phyloP scores from a whole-genome alignment of 179 eudicot species.

The Heliamphora pulchella region DNA sequence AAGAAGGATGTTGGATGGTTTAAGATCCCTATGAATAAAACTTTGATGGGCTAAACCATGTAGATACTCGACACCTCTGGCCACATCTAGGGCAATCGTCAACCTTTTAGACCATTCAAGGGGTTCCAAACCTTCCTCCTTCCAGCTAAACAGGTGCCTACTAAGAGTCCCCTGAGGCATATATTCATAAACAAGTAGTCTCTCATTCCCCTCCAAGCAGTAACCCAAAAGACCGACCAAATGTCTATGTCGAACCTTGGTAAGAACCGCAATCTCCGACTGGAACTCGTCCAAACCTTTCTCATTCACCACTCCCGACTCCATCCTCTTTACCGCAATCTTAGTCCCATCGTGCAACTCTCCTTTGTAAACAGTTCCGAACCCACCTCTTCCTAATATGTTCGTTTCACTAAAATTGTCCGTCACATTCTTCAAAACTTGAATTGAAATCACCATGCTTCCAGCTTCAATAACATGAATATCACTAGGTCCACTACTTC shows the following conservation, averaged over 20 bases:
- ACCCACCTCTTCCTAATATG: conserved; percentile 69
- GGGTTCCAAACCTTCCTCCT: not conserved
- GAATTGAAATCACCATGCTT: conserved; percentile 73
- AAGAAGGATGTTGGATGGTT: conserved; percentile 7
- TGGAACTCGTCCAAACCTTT: conserved; percentile 2
- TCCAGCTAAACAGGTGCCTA: conserved; percentile 8
- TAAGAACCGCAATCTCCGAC: conserved; percentile 10
- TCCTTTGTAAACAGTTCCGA: conserved; percentile 82
- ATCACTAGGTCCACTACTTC: conserved; percentile 37
- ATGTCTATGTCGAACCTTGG: conserved; percentile 11
- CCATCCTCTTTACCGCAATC: conserved; percentile 81
- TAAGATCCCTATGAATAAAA: not conserved
- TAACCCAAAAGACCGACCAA: conserved; percentile 4
- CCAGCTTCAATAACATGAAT: conserved; percentile 70
- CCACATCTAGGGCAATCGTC: conserved; percentile 10
- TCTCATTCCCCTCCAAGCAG: conserved; percentile 9
- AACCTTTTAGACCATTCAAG: conserved; percentile 6
- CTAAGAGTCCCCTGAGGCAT: conserved; percentile 10
- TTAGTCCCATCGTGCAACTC: conserved; percentile 79
- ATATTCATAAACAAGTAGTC: not conserved
- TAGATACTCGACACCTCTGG: conserved; percentile 9
- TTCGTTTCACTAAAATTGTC: conserved; percentile 63
- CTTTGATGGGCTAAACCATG: conserved; percentile 11
- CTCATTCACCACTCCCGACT: conserved; percentile 36
- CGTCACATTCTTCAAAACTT: conserved; percentile 66